phyloP scores from a whole-genome alignment of 1,139 yeast genomes.

The Insectozyma bohioensis region DNA sequence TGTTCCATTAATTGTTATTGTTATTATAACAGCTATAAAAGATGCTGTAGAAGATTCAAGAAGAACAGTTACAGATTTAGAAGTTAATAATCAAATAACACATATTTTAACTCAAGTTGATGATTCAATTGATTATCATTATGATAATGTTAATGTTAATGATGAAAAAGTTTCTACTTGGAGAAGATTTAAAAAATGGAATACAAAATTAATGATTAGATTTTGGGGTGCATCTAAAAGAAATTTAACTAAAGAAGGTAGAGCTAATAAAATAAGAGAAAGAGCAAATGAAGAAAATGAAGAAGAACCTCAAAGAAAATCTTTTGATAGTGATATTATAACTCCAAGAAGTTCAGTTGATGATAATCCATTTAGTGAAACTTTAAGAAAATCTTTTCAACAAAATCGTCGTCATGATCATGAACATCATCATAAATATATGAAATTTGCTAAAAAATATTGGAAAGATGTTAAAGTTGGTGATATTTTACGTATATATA shows the following conservation, averaged over 20 bases:
- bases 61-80: constrained; percentile 52
- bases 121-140: constrained; percentile 15
- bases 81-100: constrained; percentile 51
- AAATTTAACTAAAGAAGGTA: constrained; percentile 38
- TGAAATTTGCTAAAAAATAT: constrained; percentile 34
- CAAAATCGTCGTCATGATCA: constrained; percentile 10
- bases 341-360: constrained; percentile 19
- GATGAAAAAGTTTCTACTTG: constrained; percentile 54
- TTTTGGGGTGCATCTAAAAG: constrained; percentile 29
- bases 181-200: constrained; percentile 60
- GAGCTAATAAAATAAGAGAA: constrained; percentile 32
- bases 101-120: constrained; percentile 36
- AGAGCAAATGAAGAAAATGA: constrained; percentile 12
- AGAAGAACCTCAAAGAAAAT: constrained; percentile 24
- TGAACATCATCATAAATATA: constrained; percentile 17
- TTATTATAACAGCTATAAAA: constrained; percentile 52
- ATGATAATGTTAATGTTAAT: constrained; percentile 43
- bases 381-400: constrained; percentile 25
- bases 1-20: constrained; percentile 60
- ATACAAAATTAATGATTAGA: constrained; percentile 31
- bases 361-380: constrained; percentile 23
- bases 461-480: constrained; percentile 61
- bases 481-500: constrained; percentile 50
- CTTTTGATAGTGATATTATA: constrained; percentile 33
- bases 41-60: constrained; percentile 61